Conservation (phyloP, 176 grass and related monocot species). For the Bothriochloa decipiens region DNA sequence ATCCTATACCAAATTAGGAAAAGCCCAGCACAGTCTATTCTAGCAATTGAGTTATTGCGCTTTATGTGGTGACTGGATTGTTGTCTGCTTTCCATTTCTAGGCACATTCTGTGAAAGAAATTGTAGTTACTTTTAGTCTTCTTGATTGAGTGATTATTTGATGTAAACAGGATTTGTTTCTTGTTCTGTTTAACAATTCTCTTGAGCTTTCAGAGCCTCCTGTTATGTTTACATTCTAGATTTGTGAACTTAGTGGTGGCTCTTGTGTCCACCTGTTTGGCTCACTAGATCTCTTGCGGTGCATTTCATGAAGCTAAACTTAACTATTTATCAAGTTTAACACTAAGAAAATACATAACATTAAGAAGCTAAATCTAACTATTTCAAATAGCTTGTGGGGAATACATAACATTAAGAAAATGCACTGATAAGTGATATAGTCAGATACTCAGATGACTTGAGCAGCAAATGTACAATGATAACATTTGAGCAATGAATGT, state of each 20-base stretch:
- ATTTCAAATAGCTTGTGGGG: too few relatives aligned
- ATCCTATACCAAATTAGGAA: not conserved
- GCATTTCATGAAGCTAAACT: not conserved
- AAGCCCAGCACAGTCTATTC: not conserved
- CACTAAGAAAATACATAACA: not conserved
- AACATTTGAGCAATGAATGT: not conserved
- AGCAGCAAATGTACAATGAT: not conserved
- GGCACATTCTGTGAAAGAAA: not conserved
- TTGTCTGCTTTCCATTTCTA: slow-evolving; percentile 3
- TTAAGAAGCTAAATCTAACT: too few relatives aligned
- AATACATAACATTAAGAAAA: not conserved
- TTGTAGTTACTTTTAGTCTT: not conserved
- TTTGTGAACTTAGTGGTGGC: not conserved
- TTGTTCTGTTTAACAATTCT: not conserved
- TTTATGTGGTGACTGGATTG: not conserved
- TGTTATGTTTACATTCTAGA: slow-evolving; percentile 4
- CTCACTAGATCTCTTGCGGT: slow-evolving; percentile 3
- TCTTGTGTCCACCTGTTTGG: not conserved
- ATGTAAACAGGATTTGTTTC: not conserved
- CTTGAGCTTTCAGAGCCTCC: not conserved
- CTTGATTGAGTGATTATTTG: not conserved
- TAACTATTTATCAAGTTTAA: too few relatives aligned
- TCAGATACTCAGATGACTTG: not conserved
- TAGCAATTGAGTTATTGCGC: not conserved
- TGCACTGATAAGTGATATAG: not conserved